phyloP scores from a whole-genome alignment of 371 early-diverging fungal genomes.

The Saksenaea oblongispora region DNA sequence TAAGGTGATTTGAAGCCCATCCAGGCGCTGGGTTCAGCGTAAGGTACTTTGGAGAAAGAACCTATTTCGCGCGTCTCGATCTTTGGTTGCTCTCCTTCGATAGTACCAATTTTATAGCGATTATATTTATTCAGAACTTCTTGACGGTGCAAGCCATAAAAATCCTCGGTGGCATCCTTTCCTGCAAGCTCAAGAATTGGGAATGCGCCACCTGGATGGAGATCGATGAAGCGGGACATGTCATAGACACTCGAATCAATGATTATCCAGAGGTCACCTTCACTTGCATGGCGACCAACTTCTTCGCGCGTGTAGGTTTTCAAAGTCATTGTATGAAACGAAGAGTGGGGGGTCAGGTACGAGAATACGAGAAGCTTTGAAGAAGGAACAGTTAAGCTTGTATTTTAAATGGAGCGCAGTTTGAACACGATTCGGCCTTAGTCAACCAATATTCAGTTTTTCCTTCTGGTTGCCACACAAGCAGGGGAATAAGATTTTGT shows the following conservation, averaged over 20 bases:
- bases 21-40: constrained; percentile 60
- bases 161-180: constrained; percentile 38
- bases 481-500: too few species aligned
- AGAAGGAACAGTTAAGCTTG: too few species aligned
- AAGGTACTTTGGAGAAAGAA: constrained; percentile 55
- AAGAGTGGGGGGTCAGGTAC: background rate
- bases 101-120: constrained; percentile 47
- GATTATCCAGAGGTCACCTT: constrained; percentile 89
- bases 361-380: background rate
- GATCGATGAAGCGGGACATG: constrained; percentile 82
- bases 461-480: too few species aligned
- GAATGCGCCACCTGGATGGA: constrained; percentile 83
- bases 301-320: constrained; percentile 66
- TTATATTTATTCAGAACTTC: constrained; percentile 52
- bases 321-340: constrained; percentile 12
- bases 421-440: too few species aligned
- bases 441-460: too few species aligned
- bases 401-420: too few species aligned
- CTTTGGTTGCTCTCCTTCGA: constrained; percentile 37
- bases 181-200: constrained; percentile 59
- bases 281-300: constrained; percentile 72
- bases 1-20: constrained; percentile 63
- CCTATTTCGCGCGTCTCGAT: constrained; percentile 33
- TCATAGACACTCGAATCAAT: constrained; percentile 87
- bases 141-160: constrained; percentile 71